phyloP scores from a whole-genome alignment of 2,329 filamentous ascomycete genomes.

The Microsporum canis region DNA sequence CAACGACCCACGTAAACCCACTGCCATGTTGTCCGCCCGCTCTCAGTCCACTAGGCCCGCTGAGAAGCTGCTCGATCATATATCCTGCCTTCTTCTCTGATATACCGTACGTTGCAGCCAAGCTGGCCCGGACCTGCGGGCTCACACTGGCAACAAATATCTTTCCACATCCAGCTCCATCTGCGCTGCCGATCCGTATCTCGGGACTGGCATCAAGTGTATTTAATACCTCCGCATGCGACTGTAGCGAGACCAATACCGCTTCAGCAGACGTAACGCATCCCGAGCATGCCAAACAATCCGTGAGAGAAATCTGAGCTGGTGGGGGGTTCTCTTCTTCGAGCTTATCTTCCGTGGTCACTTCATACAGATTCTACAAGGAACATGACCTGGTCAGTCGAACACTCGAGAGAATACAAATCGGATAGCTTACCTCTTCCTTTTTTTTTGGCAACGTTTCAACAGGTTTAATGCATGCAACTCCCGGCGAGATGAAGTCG shows the following conservation, averaged over 20 bases:
- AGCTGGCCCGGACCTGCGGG: slow-evolving; percentile 76
- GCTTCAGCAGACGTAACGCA: slow-evolving; percentile 97
- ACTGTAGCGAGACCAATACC: slow-evolving; percentile 89
- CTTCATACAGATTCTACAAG: slow-evolving; percentile 57
- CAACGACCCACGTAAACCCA: slow-evolving; percentile 77
- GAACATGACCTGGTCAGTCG: background rate
- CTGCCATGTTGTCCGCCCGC: slow-evolving; percentile 60
- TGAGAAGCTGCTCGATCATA: slow-evolving; percentile 73
- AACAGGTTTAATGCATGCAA: slow-evolving; percentile 95
- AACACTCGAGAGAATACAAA: background rate
- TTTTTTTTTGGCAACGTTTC: slow-evolving; percentile 68
- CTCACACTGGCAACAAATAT: slow-evolving; percentile 88
- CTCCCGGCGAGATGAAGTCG: slow-evolving; percentile 95
- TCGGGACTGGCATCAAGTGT: slow-evolving; percentile 57
- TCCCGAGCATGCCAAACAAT: slow-evolving; percentile 93
- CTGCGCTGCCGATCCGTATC: slow-evolving; percentile 22
- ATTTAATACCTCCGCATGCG: slow-evolving; percentile 77
- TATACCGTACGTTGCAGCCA: slow-evolving; percentile 72
- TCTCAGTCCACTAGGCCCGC: slow-evolving; percentile 56
- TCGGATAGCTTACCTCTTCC: slow-evolving; percentile 30
- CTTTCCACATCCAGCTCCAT: slow-evolving; percentile 47
- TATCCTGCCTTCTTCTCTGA: slow-evolving; percentile 62
- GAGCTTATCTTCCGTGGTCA: slow-evolving; percentile 80
- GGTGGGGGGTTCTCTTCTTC: slow-evolving; percentile 49
- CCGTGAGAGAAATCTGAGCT: slow-evolving; percentile 88